A percentile compares a stretch with the other conserved stretches of the same genome.
phyloP scores from a whole-genome alignment of 331 rosid species.

The Quercus phellos region DNA sequence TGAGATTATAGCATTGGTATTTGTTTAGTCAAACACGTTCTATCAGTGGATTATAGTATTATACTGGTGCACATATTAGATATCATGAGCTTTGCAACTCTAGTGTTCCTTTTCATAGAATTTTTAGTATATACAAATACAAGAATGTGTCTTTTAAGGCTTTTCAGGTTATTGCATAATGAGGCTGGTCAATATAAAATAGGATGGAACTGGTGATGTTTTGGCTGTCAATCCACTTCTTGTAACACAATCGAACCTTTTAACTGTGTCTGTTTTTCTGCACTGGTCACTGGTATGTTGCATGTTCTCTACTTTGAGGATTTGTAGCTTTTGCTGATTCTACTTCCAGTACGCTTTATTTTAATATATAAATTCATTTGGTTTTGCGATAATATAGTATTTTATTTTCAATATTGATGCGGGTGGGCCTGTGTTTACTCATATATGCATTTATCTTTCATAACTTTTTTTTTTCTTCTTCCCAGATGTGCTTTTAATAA shows the following conservation, averaged over 20 bases:
- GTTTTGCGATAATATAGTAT: background rate
- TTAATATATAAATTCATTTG: conserved; percentile 5
- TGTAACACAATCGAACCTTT: conserved; percentile 79
- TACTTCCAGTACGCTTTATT: conserved; percentile 1
- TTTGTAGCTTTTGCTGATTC: conserved; percentile 13
- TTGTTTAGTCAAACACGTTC: background rate
- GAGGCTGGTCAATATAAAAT: conserved; percentile 42
- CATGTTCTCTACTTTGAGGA: conserved; percentile 21
- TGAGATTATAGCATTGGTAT: background rate
- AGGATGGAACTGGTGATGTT: conserved; percentile 34
- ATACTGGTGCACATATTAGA: background rate
- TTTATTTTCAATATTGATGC: background rate
- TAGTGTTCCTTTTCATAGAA: conserved; percentile 9
- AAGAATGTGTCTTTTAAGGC: conserved; percentile 48
- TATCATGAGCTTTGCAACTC: conserved; percentile 8
- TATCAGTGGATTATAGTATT: background rate
- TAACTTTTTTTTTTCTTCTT: conserved; percentile 13
- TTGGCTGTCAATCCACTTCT: conserved; percentile 40
- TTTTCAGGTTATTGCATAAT: conserved; percentile 74
- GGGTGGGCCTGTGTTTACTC: background rate
- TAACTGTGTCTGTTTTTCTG: conserved; percentile 85
- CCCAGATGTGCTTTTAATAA: conserved; percentile 94
- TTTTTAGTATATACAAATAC: conserved; percentile 13
- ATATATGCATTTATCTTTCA: background rate
- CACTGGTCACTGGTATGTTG: conserved; percentile 88